Conservation (phyloP, 768 basidiomycete species). For the Agaricus subrufescens region DNA sequence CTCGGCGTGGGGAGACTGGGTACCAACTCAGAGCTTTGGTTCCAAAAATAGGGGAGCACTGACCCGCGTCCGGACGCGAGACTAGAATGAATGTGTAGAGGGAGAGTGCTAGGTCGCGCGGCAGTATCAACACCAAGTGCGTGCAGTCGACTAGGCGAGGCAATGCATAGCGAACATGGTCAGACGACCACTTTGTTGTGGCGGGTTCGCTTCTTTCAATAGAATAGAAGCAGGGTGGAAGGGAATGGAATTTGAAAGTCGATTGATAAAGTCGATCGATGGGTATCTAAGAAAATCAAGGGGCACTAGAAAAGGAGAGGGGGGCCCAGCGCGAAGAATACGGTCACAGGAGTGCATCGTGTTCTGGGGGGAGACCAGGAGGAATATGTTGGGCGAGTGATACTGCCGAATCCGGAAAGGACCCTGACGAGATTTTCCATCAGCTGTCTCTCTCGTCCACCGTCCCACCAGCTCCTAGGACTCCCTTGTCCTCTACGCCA, state of each 20-base stretch:
- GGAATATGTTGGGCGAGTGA: neutral
- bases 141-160: neutral
- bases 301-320: constrained; percentile 3
- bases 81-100: neutral
- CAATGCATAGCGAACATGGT: neutral
- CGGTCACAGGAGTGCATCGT: constrained; percentile 10
- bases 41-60: neutral
- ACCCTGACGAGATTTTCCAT: constrained; percentile 15
- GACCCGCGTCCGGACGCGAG: constrained; percentile 1
- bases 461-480: constrained; percentile 13
- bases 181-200: neutral
- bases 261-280: constrained; percentile 1
- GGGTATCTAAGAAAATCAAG: constrained; percentile 3
- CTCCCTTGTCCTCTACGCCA: constrained; percentile 17
- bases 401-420: constrained; percentile 3
- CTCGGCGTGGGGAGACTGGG: neutral
- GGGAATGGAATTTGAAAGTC: no score
- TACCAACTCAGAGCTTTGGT: neutral
- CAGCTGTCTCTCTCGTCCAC: constrained; percentile 9
- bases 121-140: neutral
- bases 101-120: neutral
- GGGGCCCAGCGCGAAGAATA: constrained; percentile 1
- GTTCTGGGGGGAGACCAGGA: constrained; percentile 2
- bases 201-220: neutral
- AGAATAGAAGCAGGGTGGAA: neutral